Percentiles rank a stretch among this genome's conserved stretches.
phyloP scores from a whole-genome alignment of 1,139 yeast species.

The Geotrichum phurueaensis region DNA sequence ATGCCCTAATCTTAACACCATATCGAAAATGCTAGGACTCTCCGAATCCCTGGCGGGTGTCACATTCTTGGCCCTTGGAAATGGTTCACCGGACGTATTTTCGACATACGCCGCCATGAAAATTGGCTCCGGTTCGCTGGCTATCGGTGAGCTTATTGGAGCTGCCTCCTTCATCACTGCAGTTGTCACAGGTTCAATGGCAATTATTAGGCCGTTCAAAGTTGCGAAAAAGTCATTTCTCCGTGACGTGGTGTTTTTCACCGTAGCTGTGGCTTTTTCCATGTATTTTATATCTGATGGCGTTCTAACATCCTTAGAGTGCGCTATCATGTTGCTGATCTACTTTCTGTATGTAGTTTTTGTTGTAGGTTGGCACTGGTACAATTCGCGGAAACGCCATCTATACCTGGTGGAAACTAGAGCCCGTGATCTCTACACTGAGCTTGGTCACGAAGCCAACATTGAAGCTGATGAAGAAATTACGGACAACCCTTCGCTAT shows the following conservation, averaged over 20 bases:
- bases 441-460: conserved; percentile 25
- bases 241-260: conserved; percentile 52
- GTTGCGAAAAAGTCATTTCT: conserved; percentile 48
- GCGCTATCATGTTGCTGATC: conserved; percentile 45
- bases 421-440: conserved; percentile 30
- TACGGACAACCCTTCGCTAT: conserved; percentile 17
- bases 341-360: conserved; percentile 52
- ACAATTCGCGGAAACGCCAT: conserved; percentile 26
- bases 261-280: conserved; percentile 43
- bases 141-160: conserved; percentile 83
- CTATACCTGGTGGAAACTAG: conserved; percentile 25
- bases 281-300: conserved; percentile 43
- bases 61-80: conserved; percentile 83
- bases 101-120: conserved; percentile 78
- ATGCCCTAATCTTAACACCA: conserved; percentile 63
- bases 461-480: conserved; percentile 26
- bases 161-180: conserved; percentile 76
- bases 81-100: conserved; percentile 86
- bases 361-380: conserved; percentile 42
- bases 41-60: conserved; percentile 82
- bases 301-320: conserved; percentile 41
- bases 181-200: conserved; percentile 71
- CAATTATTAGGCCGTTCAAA: conserved; percentile 58
- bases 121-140: conserved; percentile 62
- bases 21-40: conserved; percentile 54